A percentile compares a stretch with the other conserved stretches of the same genome.
These are phyloP conservation scores for Teratosphaeriaceae sp. DNA, from an alignment of 2,329 filamentous ascomycete species.

Conservation along the genomic window DNA sequence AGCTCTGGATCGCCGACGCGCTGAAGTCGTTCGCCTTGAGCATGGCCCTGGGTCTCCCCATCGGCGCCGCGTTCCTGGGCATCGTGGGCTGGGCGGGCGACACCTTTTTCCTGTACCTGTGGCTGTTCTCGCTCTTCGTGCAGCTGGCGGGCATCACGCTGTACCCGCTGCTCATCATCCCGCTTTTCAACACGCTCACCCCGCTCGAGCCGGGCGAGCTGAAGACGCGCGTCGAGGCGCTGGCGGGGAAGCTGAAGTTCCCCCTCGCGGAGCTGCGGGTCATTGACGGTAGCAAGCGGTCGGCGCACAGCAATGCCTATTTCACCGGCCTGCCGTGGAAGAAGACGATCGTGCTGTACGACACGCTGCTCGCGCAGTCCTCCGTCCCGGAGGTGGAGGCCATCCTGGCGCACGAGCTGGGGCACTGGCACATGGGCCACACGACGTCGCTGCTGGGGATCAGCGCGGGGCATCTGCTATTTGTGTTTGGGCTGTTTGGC, in stretches of 20 bases:
- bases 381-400: slow-evolving; percentile 88
- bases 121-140: slow-evolving; percentile 82
- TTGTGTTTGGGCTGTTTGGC: slow-evolving; percentile 93
- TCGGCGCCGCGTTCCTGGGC: slow-evolving; percentile 84
- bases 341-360: slow-evolving; percentile 99
- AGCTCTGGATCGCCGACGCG: slow-evolving; percentile 82
- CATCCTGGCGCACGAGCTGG: slow-evolving; percentile 89
- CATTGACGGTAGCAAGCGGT: slow-evolving; percentile 86
- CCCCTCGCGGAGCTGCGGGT: slow-evolving; percentile 89
- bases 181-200: slow-evolving; percentile 96
- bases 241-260: slow-evolving; percentile 80
- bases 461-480: slow-evolving; percentile 79
- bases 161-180: slow-evolving; percentile 89
- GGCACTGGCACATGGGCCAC: slow-evolving; percentile 95
- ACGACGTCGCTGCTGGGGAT: slow-evolving; percentile 88
- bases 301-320: slow-evolving; percentile 84
- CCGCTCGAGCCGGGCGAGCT: slow-evolving; percentile 80
- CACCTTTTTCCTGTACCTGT: slow-evolving; percentile 96
- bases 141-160: slow-evolving; percentile 95
- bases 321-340: slow-evolving; percentile 98
- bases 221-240: slow-evolving; percentile 78
- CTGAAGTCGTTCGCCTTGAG: slow-evolving; percentile 83
- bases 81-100: slow-evolving; percentile 93
- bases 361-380: slow-evolving; percentile 94
- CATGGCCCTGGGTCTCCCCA: slow-evolving; percentile 72